Percentiles rank a stretch among this genome's conserved stretches.
These are phyloP conservation scores for Agastache rugosa DNA, from an alignment of 257 asterid genomes.

Conservation along the genomic window DNA sequence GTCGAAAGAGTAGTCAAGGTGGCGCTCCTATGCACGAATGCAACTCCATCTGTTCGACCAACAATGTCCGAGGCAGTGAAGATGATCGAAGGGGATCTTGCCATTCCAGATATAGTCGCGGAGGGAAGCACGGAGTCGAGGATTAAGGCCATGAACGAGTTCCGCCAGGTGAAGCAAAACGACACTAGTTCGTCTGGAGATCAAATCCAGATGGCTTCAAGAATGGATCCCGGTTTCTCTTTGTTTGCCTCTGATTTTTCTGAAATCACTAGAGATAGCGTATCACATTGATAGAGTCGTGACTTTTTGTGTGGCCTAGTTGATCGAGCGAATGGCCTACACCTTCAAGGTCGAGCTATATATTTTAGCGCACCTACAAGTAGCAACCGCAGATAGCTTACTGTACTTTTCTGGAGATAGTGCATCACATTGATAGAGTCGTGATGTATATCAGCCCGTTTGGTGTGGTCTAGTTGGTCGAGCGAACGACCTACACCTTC, in stretches of 20 bases:
- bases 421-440: too few relatives aligned
- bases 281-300: conserved; percentile 4
- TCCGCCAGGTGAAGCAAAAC: conserved; percentile 46
- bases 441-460: too few relatives aligned
- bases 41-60: conserved; percentile 75
- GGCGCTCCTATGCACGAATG: conserved; percentile 71
- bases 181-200: conserved; percentile 40
- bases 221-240: conserved; percentile 31
- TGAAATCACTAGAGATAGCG: conserved; percentile 26
- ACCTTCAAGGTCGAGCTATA: neutral
- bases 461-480: too few relatives aligned
- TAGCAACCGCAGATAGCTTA: too few relatives aligned
- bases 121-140: conserved; percentile 64
- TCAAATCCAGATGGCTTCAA: conserved; percentile 11
- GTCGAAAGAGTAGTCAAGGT: conserved; percentile 59
- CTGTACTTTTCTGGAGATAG: too few relatives aligned
- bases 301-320: neutral
- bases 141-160: conserved; percentile 68
- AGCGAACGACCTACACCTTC: too few relatives aligned
- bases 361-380: too few relatives aligned
- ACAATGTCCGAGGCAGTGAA: conserved; percentile 82
- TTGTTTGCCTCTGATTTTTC: conserved; percentile 33
- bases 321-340: neutral
- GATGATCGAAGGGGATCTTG: conserved; percentile 73
- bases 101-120: conserved; percentile 55